Evolutionary conservation across 2,329 filamentous ascomycete species (phyloP).

Genomic region (Botryosphaeria agaves): DNA sequence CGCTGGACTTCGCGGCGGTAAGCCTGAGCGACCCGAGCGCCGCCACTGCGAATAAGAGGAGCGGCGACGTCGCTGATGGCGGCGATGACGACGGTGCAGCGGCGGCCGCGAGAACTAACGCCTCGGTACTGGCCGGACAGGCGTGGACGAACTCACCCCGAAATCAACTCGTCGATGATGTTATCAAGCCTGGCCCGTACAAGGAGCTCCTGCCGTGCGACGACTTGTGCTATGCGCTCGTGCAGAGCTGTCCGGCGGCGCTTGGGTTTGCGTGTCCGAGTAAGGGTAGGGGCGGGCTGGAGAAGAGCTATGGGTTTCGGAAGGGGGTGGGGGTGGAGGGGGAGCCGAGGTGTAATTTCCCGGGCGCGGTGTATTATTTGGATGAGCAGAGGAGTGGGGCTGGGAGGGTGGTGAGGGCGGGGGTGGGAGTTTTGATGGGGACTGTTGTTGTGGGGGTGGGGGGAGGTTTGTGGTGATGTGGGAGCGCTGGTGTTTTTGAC

Average conservation of each 20-base stretch:
- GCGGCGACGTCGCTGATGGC: constrained; percentile 6
- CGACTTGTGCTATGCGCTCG: constrained; percentile 72
- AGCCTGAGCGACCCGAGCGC: neutral
- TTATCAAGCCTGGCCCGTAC: constrained; percentile 71
- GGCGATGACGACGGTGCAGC: constrained; percentile 6
- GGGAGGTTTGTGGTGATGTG: too few relatives aligned
- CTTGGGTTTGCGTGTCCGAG: constrained; percentile 62
- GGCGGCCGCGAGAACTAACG: constrained; percentile 6
- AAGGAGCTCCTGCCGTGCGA: constrained; percentile 83
- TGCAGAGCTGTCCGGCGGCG: constrained; percentile 64
- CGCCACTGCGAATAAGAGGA: constrained; percentile 10
- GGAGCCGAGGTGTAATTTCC: constrained; percentile 19
- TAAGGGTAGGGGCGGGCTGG: constrained; percentile 22
- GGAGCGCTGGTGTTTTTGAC: too few relatives aligned
- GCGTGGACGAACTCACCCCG: constrained; percentile 40
- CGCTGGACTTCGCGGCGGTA: constrained; percentile 2
- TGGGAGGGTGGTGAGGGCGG: neutral
- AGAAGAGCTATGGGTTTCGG: constrained; percentile 31
- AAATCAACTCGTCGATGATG: constrained; percentile 51
- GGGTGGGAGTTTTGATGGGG: neutral
- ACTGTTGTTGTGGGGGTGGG: constrained; percentile 1
- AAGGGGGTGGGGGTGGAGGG: constrained; percentile 9
- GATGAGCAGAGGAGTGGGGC: neutral
- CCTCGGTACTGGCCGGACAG: constrained; percentile 7
- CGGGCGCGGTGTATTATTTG: constrained; percentile 13